phyloP scores from a whole-genome alignment of 441 rosid species.

The Populus tomentosa region DNA sequence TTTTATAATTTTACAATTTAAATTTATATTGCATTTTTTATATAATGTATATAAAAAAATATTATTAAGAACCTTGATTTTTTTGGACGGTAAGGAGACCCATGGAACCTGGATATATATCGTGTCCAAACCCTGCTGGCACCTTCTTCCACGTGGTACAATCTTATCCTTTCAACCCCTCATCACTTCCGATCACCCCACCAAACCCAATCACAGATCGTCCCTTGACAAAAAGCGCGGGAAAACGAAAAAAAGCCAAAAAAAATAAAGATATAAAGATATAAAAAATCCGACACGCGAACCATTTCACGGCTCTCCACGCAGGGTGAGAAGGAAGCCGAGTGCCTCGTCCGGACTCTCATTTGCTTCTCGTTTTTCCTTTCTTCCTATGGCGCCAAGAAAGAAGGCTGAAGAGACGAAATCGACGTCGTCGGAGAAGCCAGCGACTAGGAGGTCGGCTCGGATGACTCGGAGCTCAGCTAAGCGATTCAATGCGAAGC shows the following conservation, averaged over 20 bases:
- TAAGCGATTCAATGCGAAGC: conserved; percentile 21
- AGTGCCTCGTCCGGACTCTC: not conserved
- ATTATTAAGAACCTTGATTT: too few species aligned
- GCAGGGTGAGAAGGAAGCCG: not conserved
- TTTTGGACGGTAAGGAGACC: not conserved
- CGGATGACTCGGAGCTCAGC: conserved; percentile 53
- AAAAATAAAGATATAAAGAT: too few species aligned
- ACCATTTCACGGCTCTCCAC: not conserved
- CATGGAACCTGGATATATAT: not conserved
- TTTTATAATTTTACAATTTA: too few species aligned
- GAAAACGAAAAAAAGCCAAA: too few species aligned
- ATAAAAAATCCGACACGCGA: not conserved
- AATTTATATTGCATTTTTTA: too few species aligned
- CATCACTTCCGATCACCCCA: too few species aligned
- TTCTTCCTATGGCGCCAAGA: conserved; percentile 51
- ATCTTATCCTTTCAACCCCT: too few species aligned
- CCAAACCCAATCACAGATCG: too few species aligned
- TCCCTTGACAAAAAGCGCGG: too few species aligned
- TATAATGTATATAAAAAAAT: too few species aligned
- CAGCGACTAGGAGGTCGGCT: conserved; percentile 56
- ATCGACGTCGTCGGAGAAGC: conserved; percentile 10
- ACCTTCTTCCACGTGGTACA: too few species aligned
- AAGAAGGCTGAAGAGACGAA: conserved; percentile 31
- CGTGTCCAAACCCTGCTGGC: not conserved
- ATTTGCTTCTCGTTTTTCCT: not conserved